phyloP scores from a whole-genome alignment of 768 basidiomycete species.

The Candolleomyces aberdarensis region DNA sequence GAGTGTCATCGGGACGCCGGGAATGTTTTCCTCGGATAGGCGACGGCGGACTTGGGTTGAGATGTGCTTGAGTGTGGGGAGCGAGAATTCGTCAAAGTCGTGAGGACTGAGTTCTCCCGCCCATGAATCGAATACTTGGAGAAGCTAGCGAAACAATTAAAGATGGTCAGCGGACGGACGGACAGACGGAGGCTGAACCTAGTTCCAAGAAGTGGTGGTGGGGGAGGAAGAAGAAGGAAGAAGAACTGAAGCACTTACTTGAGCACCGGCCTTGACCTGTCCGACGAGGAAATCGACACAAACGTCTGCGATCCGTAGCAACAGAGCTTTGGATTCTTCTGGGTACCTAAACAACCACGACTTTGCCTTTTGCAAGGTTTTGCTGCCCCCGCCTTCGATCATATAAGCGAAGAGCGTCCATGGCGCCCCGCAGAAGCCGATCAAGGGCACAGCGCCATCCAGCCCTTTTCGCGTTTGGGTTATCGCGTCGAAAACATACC shows the following conservation, averaged over 20 bases:
- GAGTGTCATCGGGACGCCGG: slow-evolving; percentile 76
- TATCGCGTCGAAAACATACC: slow-evolving; percentile 92
- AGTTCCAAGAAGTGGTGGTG: neutral
- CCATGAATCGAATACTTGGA: slow-evolving; percentile 98
- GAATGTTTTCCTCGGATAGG: slow-evolving; percentile 51
- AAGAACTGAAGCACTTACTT: slow-evolving; percentile 48
- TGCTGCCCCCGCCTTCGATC: slow-evolving; percentile 94
- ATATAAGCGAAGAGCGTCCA: slow-evolving; percentile 99
- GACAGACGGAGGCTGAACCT: too few relatives aligned
- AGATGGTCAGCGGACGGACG: neutral
- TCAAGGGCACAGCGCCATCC: slow-evolving; percentile 87
- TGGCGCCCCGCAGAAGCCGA: slow-evolving; percentile 96
- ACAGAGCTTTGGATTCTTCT: slow-evolving; percentile 72
- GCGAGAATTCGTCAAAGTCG: slow-evolving; percentile 82
- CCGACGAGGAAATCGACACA: slow-evolving; percentile 90
- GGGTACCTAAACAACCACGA: slow-evolving; percentile 94
- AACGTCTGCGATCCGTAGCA: slow-evolving; percentile 80
- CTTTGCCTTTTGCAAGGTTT: slow-evolving; percentile 88
- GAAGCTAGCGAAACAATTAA: slow-evolving; percentile 49
- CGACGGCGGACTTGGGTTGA: slow-evolving; percentile 60
- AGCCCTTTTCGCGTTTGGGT: slow-evolving; percentile 78
- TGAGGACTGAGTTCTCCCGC: slow-evolving; percentile 89
- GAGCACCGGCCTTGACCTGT: slow-evolving; percentile 93
- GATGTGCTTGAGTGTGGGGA: slow-evolving; percentile 76
- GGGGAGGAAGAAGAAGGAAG: neutral